Base-by-base conservation (phyloP, 2,329 filamentous ascomycete species). In the Blastomyces percursus region DNA sequence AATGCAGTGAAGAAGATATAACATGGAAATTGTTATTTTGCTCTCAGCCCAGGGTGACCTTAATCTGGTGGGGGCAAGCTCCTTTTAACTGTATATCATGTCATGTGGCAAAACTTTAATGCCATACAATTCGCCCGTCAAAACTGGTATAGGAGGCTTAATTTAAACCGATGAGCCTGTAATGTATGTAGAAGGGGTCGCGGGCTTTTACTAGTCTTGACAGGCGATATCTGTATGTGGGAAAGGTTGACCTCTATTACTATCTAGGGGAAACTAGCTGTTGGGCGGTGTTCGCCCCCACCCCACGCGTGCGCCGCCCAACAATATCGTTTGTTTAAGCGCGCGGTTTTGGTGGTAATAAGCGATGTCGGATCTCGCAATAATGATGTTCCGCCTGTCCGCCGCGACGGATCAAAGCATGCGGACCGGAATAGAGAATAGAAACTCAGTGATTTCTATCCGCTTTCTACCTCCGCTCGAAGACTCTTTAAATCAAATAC, bases 351-450 rank as follows among this genome's bases (percentile, higher is more conserved):
- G 38, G 56, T 59, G 56, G 56, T 42, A 59, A 59, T 56, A 40
- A 46, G 11, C 2, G 14, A 4, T 8, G 5, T 55, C 63, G 61
- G 64, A 60, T 4, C 11, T 46, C 69, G 73, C 69, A 66, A 67
- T 65, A 73, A 71, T 69, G 69, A 75, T 75, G 72, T 74, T 75
- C 74, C 73, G 71, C 9, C 19, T 72, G 73, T 75, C 74, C 73
- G 71, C 9, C 19, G 3, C 4, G 12, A 38, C 67, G 56, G 19
- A 30, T n/a, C 56, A 32, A 54, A 57, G 35, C 42, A 14, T n/a
- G 5, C 3, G 8, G 27, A 32, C 12, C 27, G 16, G 2, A n/a
- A 24, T 7, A 38, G 21, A 16, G 12, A 11, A 4, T 8, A 46
- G 24, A n/a, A 46, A 46, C 32, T 14, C 3, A 59, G 38, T 21